phyloP scores from a whole-genome alignment of 768 basidiomycete genomes.

The Mycena filopes region DNA sequence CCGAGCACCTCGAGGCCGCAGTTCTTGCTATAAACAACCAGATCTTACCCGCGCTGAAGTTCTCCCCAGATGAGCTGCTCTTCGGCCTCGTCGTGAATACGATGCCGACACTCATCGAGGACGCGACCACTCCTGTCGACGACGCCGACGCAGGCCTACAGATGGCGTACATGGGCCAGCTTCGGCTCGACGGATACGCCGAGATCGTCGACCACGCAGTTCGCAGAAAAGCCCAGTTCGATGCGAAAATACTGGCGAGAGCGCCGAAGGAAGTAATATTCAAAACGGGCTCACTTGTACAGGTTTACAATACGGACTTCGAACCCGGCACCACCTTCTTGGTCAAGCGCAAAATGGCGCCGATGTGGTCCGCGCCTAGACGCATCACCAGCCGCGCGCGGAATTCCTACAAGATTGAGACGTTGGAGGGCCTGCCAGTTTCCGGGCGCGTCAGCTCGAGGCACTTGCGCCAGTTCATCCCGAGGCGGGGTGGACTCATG shows the following conservation, averaged over 20 bases:
- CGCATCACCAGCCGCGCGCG: constrained; percentile 17
- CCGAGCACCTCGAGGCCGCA: constrained; percentile 37
- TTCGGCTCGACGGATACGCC: constrained; percentile 33
- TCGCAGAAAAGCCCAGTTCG: constrained; percentile 33
- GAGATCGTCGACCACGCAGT: constrained; percentile 28
- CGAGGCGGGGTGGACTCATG: constrained; percentile 26
- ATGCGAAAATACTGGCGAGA: constrained; percentile 21
- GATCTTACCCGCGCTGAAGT: constrained; percentile 11
- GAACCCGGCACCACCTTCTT: constrained; percentile 18
- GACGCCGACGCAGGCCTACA: constrained; percentile 25
- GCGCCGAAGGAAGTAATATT: constrained; percentile 34
- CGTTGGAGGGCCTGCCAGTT: constrained; percentile 27
- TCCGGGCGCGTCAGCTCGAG: constrained; percentile 26
- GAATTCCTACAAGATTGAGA: constrained; percentile 37
- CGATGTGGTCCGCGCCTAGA: constrained; percentile 42
- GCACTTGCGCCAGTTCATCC: constrained; percentile 30
- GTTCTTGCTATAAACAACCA: constrained; percentile 6
- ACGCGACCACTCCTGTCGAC: neutral
- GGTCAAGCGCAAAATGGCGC: constrained; percentile 35
- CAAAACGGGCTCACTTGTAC: constrained; percentile 33
- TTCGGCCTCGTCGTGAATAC: constrained; percentile 10
- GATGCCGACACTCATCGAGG: neutral
- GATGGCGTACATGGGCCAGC: constrained; percentile 36
- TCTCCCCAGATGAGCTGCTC: constrained; percentile 10
- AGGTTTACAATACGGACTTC: constrained; percentile 16